These are phyloP conservation scores for Arabidopsis lyrata DNA, from an alignment of 441 rosid species.

Conservation along the genomic window DNA sequence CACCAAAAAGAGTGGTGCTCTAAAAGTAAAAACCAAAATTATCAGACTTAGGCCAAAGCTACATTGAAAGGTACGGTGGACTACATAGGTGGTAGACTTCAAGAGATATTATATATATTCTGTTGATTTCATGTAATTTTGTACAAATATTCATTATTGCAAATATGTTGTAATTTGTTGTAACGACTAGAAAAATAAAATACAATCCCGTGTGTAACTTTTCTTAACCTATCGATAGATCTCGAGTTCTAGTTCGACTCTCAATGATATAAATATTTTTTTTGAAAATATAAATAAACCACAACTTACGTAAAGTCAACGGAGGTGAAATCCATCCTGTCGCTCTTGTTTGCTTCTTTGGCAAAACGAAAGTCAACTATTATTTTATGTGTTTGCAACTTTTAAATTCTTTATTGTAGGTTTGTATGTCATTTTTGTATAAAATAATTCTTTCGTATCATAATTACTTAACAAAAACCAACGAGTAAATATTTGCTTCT, in stretches of 20 bases:
- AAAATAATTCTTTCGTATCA: constrained; percentile 5
- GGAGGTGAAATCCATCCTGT: constrained; percentile 40
- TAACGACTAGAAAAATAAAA: background rate
- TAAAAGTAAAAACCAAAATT: background rate
- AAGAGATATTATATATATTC: background rate
- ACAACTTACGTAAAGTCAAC: constrained; percentile 36
- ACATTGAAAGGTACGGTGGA: background rate
- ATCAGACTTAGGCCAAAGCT: constrained; percentile 16
- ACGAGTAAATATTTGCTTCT: background rate
- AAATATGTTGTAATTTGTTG: background rate
- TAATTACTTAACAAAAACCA: background rate
- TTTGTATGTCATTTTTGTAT: background rate
- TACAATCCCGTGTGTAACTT: background rate
- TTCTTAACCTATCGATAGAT: background rate
- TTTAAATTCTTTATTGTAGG: background rate
- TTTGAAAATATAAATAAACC: background rate
- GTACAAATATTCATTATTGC: constrained; percentile 3
- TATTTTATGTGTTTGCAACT: constrained; percentile 34
- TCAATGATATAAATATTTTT: background rate
- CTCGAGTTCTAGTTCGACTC: background rate
- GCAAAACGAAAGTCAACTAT: constrained; percentile 45
- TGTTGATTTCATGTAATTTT: background rate
- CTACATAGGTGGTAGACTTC: background rate
- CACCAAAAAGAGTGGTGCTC: constrained; percentile 1
- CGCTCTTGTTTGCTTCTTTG: constrained; percentile 37